Evolutionary conservation across 2,329 filamentous ascomycete species (phyloP).

Genomic region (Dactylellina parvicollis): DNA sequence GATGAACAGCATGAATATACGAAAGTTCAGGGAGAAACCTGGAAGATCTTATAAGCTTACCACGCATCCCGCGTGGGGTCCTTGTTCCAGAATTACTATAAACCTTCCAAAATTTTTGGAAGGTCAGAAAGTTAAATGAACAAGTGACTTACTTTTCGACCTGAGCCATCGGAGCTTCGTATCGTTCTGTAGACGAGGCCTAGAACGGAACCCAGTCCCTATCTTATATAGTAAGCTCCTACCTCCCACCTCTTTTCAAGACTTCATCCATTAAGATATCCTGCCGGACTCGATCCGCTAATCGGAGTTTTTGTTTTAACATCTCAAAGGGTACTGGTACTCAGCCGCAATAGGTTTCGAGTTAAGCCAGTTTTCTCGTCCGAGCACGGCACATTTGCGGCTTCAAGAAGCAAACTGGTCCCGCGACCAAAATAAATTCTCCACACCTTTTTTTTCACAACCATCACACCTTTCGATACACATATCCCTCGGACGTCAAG

Average conservation of each 20-base stretch:
- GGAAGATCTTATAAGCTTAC: slow-evolving; percentile 12
- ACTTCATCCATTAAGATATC: neutral
- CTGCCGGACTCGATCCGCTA: slow-evolving; percentile 6
- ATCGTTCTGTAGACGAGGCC: slow-evolving; percentile 4
- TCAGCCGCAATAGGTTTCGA: slow-evolving; percentile 43
- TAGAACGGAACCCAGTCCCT: neutral
- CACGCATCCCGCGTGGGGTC: slow-evolving; percentile 44
- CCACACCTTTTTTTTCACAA: slow-evolving; percentile 1
- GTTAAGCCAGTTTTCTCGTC: slow-evolving; percentile 5
- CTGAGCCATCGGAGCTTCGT: slow-evolving; percentile 14
- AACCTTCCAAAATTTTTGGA: slow-evolving; percentile 5
- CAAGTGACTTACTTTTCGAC: slow-evolving; percentile 37
- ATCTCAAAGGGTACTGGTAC: slow-evolving; percentile 6
- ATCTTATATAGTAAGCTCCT: slow-evolving; percentile 34
- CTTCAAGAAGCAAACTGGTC: slow-evolving; percentile 2
- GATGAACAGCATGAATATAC: neutral
- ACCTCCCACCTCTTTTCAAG: slow-evolving; percentile 11
- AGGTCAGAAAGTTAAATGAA: slow-evolving; percentile 19
- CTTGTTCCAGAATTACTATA: slow-evolving; percentile 21
- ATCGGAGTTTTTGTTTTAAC: slow-evolving; percentile 13
- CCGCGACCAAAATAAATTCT: slow-evolving; percentile 6
- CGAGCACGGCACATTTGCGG: slow-evolving; percentile 13
- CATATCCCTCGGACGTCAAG: neutral
- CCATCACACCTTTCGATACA: neutral
- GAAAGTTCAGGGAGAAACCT: slow-evolving; percentile 9